A percentile compares a stretch with the other conserved stretches of the same genome.
phyloP scores from a whole-genome alignment of 768 basidiomycete genomes.

The Trametes elegans region DNA sequence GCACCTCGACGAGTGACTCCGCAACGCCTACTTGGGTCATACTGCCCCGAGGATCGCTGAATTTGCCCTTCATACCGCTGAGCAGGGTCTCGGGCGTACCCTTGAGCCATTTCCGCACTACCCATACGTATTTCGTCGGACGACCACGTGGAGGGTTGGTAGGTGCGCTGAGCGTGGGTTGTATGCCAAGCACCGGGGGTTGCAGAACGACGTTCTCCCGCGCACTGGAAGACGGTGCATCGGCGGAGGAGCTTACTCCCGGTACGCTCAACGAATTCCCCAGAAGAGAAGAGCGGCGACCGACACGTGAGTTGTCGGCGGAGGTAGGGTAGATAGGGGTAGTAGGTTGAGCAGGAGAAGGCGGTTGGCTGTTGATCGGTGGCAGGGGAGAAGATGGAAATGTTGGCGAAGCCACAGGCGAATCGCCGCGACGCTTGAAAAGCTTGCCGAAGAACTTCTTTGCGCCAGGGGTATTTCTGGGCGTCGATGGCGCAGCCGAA shows the following conservation, averaged over 20 bases:
- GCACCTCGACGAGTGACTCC: constrained; percentile 54
- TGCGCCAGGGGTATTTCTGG: constrained; percentile 34
- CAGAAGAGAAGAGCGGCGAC: constrained; percentile 13
- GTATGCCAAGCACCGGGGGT: constrained; percentile 62
- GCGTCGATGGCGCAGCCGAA: constrained; percentile 22
- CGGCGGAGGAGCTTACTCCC: constrained; percentile 5
- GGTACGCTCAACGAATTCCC: constrained; percentile 2
- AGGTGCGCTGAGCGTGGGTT: constrained; percentile 59
- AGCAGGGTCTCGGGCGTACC: constrained; percentile 44
- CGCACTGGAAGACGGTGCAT: constrained; percentile 7
- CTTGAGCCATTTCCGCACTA: constrained; percentile 75
- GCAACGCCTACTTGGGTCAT: constrained; percentile 4
- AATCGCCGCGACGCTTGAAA: constrained; percentile 51
- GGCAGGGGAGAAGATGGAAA: constrained; percentile 26
- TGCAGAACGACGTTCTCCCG: constrained; percentile 30
- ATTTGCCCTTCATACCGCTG: constrained; percentile 42
- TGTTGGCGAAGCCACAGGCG: constrained; percentile 31
- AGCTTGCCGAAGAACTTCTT: constrained; percentile 65
- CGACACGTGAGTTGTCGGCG: constrained; percentile 1
- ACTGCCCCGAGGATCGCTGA: constrained; percentile 29
- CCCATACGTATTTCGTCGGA: constrained; percentile 66
- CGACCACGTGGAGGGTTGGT: constrained; percentile 36
- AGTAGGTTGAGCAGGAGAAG: constrained; percentile 3
- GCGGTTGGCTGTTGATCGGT: constrained; percentile 8
- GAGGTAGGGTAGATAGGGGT: constrained; percentile 5